Evolutionary conservation across 1,139 yeast species (phyloP).

Genomic region (Yamadazyma blattariae): DNA sequence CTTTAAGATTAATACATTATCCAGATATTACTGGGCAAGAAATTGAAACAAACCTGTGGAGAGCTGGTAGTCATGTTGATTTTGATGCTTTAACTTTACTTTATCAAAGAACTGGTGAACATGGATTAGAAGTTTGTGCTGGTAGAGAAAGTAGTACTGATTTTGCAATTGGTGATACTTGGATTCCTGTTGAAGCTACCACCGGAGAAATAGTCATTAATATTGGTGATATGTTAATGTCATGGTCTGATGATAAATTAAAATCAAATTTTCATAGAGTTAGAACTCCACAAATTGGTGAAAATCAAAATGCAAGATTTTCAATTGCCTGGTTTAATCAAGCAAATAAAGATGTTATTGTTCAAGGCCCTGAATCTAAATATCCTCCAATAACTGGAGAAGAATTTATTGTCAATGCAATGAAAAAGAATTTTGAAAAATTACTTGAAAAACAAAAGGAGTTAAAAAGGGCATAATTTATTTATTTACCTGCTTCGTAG

Average conservation of each 20-base stretch:
- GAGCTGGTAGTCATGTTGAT: conserved; percentile 31
- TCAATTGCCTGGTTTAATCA: conserved; percentile 27
- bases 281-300: conserved; percentile 18
- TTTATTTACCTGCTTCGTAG: not conserved
- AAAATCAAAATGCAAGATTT: conserved; percentile 21
- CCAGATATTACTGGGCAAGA: conserved; percentile 19
- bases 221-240: conserved; percentile 30
- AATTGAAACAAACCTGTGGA: conserved; percentile 19
- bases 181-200: conserved; percentile 24
- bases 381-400: conserved; percentile 23
- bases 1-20: conserved; percentile 25
- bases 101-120: conserved; percentile 27
- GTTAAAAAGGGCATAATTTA: not conserved
- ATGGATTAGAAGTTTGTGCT: conserved; percentile 28
- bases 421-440: conserved; percentile 20
- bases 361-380: conserved; percentile 24
- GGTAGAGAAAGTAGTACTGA: conserved; percentile 27
- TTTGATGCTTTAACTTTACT: conserved; percentile 25
- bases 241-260: conserved; percentile 26
- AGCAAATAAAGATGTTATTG: conserved; percentile 25
- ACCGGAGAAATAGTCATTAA: conserved; percentile 30
- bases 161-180: conserved; percentile 23
- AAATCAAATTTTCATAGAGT: conserved; percentile 29
- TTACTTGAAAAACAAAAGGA: conserved; percentile 4
- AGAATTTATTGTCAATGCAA: conserved; percentile 24